These are phyloP conservation scores for Phytophthora pluvialis DNA, from an alignment of 352 stramenopile genomes.

Conservation along the genomic window DNA sequence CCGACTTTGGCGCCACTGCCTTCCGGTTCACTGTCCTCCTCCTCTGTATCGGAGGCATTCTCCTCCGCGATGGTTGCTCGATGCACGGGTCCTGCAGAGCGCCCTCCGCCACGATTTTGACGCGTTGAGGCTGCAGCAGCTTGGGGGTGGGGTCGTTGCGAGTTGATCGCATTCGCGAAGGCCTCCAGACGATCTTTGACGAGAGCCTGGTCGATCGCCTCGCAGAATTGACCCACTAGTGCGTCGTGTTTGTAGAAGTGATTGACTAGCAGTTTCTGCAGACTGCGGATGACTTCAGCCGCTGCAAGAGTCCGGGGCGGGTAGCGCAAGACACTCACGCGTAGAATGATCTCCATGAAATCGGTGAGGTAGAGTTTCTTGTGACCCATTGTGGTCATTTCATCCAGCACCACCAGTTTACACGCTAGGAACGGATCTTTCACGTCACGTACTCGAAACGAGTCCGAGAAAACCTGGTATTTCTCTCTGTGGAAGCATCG, in stretches of 20 bases:
- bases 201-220: constrained; percentile 61
- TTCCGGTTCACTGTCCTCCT: constrained; percentile 25
- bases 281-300: constrained; percentile 52
- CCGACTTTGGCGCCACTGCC: neutral
- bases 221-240: constrained; percentile 61
- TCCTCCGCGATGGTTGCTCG: constrained; percentile 23
- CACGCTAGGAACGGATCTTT: constrained; percentile 77
- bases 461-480: constrained; percentile 73
- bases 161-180: constrained; percentile 63
- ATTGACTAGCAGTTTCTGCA: constrained; percentile 67
- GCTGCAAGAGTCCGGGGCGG: constrained; percentile 45
- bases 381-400: constrained; percentile 73
- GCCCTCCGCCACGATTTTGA: constrained; percentile 21
- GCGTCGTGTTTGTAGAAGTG: constrained; percentile 77
- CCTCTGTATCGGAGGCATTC: constrained; percentile 12
- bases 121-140: neutral
- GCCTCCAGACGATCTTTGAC: constrained; percentile 66
- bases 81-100: constrained; percentile 20
- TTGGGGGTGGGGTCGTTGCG: constrained; percentile 28
- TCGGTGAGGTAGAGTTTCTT: constrained; percentile 81
- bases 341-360: constrained; percentile 81
- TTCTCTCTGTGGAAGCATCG: constrained; percentile 41
- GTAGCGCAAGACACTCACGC: constrained; percentile 65
- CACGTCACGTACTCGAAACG: constrained; percentile 66
- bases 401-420: constrained; percentile 77